Evolutionary conservation across 2,329 filamentous ascomycete genomes (phyloP), one percentile per base, ranked within the genome.

Genomic region (Incumbomyces lentus): DNA sequence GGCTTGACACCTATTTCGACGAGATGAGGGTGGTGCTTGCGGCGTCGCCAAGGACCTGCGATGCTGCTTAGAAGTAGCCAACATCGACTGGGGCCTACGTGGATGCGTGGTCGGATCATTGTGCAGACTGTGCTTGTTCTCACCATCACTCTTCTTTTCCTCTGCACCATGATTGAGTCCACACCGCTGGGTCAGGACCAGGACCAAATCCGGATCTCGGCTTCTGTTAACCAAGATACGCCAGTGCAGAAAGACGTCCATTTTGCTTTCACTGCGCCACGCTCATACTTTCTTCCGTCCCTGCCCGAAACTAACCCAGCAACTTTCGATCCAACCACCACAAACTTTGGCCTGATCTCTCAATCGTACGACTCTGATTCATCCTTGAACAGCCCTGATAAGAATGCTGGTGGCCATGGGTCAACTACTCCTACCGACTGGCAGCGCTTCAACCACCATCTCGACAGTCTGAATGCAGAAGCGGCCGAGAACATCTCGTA

Each of bases 361-460:
- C 67, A 64, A 19, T 39, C 57, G 0, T 75, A 76, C 53, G 59
- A 64, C 33, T 62, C 63, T 6, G 68, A 72, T 47, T 26, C 48
- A 14, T 46, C 33, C 14, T 50, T 62, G 32, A n/a, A n/a, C n/a
- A n/a, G n/a, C n/a, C n/a, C n/a, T n/a, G n/a, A n/a, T n/a, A n/a
- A n/a, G 7, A 26, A 42, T 17, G 13, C 17, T 19, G 29, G 14
- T 6, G 22, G 17, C 14, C 18, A 32, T 6, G 7, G 26, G 8
- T 50, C 46, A 5, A 52, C 52, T 16, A 49, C 62, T 8, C 59
- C 65, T n/a, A 76, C 71, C 0, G 72, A 74, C 59, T 82, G 78
- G 78, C 64, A 75, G 47, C 68, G 72, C 8, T 75, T 81, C 41
- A 59, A 61, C 8, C 56, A 68, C 42, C 70, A 76, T 51, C 62